These are phyloP conservation scores for Hanseniaspora pseudoguilliermondii DNA, from an alignment of 805 yeast genomes.

Conservation along the genomic window DNA sequence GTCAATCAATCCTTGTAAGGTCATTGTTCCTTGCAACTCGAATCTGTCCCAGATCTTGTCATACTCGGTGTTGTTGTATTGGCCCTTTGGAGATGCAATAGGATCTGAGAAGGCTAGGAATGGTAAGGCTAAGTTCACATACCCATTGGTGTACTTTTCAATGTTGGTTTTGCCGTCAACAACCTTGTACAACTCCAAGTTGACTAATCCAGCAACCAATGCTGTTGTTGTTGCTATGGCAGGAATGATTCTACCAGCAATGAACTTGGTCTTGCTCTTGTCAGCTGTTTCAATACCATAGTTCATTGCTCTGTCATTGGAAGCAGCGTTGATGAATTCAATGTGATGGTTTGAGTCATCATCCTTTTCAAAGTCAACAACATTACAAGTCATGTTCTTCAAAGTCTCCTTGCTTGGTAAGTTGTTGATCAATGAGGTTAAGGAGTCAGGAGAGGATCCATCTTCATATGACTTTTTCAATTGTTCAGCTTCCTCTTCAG, in stretches of 20 bases:
- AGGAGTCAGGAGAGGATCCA: slow-evolving; percentile 44
- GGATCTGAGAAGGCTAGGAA: slow-evolving; percentile 97
- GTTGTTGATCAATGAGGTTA: slow-evolving; percentile 56
- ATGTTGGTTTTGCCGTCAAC: slow-evolving; percentile 60
- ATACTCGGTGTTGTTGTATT: slow-evolving; percentile 63
- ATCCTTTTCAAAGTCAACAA: slow-evolving; percentile 96
- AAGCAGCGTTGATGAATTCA: slow-evolving; percentile 89
- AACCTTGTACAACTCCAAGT: slow-evolving; percentile 83
- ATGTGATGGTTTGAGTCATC: slow-evolving; percentile 95
- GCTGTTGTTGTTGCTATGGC: slow-evolving; percentile 99
- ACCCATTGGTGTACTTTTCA: slow-evolving; percentile 86
- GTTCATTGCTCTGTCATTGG: slow-evolving; percentile 89
- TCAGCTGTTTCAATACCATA: slow-evolving; percentile 84
- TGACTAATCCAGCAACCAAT: slow-evolving; percentile 85
- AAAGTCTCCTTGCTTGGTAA: slow-evolving; percentile 81
- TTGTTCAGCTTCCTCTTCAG: slow-evolving; percentile 81
- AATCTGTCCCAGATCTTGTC: slow-evolving; percentile 95
- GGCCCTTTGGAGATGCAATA: slow-evolving; percentile 67
- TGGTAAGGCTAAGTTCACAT: slow-evolving; percentile 82
- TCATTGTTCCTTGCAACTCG: slow-evolving; percentile 63
- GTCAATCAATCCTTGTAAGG: slow-evolving; percentile 59
- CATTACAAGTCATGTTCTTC: slow-evolving; percentile 73
- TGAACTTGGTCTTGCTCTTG: slow-evolving; percentile 79
- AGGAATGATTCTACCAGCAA: slow-evolving; percentile 96
- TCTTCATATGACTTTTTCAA: slow-evolving; percentile 34